These are phyloP conservation scores for Ophiostoma australiae DNA, from an alignment of 2,329 filamentous ascomycete species.

Conservation along the genomic window DNA sequence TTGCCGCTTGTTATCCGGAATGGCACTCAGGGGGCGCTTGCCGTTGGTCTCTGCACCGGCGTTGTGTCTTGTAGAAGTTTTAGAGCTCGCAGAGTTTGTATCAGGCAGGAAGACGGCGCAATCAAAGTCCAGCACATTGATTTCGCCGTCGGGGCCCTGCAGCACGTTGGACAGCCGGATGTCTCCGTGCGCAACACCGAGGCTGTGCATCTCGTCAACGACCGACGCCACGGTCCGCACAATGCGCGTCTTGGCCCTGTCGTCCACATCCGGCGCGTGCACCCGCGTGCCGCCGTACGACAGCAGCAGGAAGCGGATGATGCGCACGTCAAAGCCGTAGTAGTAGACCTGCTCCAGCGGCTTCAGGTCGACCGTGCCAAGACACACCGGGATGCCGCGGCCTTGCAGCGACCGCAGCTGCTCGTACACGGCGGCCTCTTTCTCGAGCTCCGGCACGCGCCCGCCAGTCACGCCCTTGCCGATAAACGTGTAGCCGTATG, in stretches of 20 bases:
- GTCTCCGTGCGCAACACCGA: constrained; percentile 24
- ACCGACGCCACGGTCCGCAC: background rate
- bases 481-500: constrained; percentile 42
- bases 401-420: constrained; percentile 1
- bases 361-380: constrained; percentile 23
- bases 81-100: no score
- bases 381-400: background rate
- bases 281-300: constrained; percentile 17
- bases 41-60: no score
- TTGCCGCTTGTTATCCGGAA: no score
- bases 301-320: constrained; percentile 22
- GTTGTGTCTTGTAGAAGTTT: no score
- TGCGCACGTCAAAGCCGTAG: constrained; percentile 24
- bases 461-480: constrained; percentile 35
- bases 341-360: constrained; percentile 19
- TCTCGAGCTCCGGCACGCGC: constrained; percentile 17
- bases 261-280: background rate
- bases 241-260: background rate
- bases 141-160: background rate
- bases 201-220: constrained; percentile 17
- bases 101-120: background rate
- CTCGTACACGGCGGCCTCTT: constrained; percentile 23
- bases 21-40: no score
- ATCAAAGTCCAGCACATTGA: constrained; percentile 23
- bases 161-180: constrained; percentile 22